These are phyloP conservation scores for Triglochin maritima DNA, from an alignment of 106 monocot species.

Conservation along the genomic window DNA sequence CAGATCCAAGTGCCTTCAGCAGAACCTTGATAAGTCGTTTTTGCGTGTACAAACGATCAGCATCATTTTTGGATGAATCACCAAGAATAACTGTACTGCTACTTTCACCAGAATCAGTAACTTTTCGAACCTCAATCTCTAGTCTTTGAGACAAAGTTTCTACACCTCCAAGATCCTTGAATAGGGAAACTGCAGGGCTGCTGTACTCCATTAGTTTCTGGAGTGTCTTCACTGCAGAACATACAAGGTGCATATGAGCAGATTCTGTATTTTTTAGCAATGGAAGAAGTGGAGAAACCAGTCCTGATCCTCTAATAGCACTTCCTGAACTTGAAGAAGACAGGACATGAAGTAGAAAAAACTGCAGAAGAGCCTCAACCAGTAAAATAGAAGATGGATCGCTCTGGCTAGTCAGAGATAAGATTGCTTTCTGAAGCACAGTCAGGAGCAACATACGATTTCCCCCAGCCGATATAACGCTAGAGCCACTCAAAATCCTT, in stretches of 20 bases:
- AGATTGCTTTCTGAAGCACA: conserved; percentile 86
- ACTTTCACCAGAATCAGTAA: conserved; percentile 41
- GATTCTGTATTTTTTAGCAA: conserved; percentile 66
- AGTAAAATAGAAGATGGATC: conserved; percentile 81
- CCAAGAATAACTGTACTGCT: conserved; percentile 37
- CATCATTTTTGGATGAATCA: conserved; percentile 51
- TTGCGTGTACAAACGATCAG: conserved; percentile 56
- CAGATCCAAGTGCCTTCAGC: conserved; percentile 86
- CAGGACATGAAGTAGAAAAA: conserved; percentile 86
- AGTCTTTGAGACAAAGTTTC: conserved; percentile 76
- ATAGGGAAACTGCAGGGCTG: conserved; percentile 74
- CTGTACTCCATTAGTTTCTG: conserved; percentile 97
- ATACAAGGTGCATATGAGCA: conserved; percentile 75
- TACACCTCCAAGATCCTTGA: conserved; percentile 92
- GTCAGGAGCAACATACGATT: conserved; percentile 84
- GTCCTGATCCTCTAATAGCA: conserved; percentile 67
- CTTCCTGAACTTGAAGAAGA: conserved; percentile 95
- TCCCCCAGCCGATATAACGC: conserved; percentile 89
- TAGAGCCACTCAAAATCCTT: conserved; percentile 82
- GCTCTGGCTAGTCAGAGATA: conserved; percentile 54
- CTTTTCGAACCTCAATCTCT: conserved; percentile 69
- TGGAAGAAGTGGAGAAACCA: conserved; percentile 81
- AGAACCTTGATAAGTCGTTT: conserved; percentile 86
- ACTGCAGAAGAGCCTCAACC: conserved; percentile 93
- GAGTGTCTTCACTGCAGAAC: conserved; percentile 76